Conservation (phyloP, 306 rosid species). For the Prosopis cineraria region DNA sequence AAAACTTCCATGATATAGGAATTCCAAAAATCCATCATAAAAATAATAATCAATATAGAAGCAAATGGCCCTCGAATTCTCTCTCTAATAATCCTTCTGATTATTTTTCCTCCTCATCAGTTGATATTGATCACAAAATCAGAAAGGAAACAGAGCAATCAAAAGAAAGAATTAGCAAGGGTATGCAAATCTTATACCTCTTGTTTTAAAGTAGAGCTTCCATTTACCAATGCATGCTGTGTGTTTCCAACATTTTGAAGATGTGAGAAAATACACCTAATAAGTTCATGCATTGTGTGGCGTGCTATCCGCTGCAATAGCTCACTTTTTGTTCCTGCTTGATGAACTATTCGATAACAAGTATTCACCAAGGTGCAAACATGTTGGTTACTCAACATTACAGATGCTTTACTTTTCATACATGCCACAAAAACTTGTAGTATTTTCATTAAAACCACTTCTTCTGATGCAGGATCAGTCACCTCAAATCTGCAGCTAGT, state of each 20-base stretch:
- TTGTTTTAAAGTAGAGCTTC: slow-evolving; percentile 52
- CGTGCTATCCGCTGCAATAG: slow-evolving; percentile 90
- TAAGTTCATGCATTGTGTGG: slow-evolving; percentile 90
- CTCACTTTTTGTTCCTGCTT: slow-evolving; percentile 92
- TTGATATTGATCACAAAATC: slow-evolving; percentile 24
- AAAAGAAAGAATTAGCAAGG: slow-evolving; percentile 13
- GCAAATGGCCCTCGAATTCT: neutral
- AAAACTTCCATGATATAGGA: slow-evolving; percentile 21
- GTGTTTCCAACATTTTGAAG: slow-evolving; percentile 84
- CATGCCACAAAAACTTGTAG: slow-evolving; percentile 95
- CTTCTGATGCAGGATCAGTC: slow-evolving; percentile 92
- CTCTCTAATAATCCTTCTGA: slow-evolving; percentile 4
- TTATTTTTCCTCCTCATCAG: slow-evolving; percentile 14
- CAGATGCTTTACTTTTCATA: slow-evolving; percentile 95
- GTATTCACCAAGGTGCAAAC: slow-evolving; percentile 97
- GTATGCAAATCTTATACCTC: slow-evolving; percentile 52
- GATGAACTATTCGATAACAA: slow-evolving; percentile 95
- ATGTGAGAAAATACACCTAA: slow-evolving; percentile 89
- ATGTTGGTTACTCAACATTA: slow-evolving; percentile 92
- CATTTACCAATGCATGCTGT: slow-evolving; percentile 68
- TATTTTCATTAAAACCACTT: slow-evolving; percentile 92
- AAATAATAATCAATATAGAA: slow-evolving; percentile 20
- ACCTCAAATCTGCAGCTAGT: slow-evolving; percentile 98
- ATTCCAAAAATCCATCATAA: slow-evolving; percentile 2
- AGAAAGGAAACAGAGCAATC: neutral